Base-by-base conservation (phyloP, 2,329 filamentous ascomycete genomes). In the Neopestalotiopsis clavispora region DNA sequence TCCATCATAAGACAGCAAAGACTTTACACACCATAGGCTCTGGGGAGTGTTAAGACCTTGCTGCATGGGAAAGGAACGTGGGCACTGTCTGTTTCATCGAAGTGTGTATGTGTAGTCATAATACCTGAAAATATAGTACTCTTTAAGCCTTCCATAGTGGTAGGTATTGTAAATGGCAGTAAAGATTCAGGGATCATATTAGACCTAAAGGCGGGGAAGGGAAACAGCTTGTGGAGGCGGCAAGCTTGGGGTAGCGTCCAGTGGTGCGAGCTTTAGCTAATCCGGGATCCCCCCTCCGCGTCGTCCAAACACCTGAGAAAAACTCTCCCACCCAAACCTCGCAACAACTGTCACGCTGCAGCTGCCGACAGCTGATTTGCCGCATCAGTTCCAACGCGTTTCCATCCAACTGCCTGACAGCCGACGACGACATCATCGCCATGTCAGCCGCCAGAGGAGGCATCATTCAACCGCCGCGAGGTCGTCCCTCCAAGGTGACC, bases 401-500 rank as follows among this genome's bases (percentile, higher is more conserved):
- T 20, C 56, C 56, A 67, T 60, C 52, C 65, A 67, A 67, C 65
- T 67, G 65, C 34, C 65, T 28, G 65, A 60, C 65, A 67, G 65
- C 65, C 65, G 65, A 67, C 65, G 65, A 67, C 65, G 34, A 67
- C 56, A 38, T 42, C 65, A 59, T 38, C 42, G 38, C 52, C 65
- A 67, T 67, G 65, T 59, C 66, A 45, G 58, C 38, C 57, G 32
- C 30, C 42, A 65, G 62, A 68, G 63, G 69, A 49, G 69, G 62
- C 49, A 63, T 70, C 49, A 68, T 68, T 59, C 52, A 68, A 34
- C 66, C 69, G n/a, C 45, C 66, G 58, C 62, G 69, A 52, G 69
- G 69, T 23, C 65, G 67, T 28, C 69, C 69, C 3, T 65, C 66
- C 23, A 70, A 68, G 64, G 69, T 70, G 23, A 68, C 66, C 42